phyloP scores from a whole-genome alignment of 495 filamentous ascomycete species.

The Saxophila tyrrhenica region DNA sequence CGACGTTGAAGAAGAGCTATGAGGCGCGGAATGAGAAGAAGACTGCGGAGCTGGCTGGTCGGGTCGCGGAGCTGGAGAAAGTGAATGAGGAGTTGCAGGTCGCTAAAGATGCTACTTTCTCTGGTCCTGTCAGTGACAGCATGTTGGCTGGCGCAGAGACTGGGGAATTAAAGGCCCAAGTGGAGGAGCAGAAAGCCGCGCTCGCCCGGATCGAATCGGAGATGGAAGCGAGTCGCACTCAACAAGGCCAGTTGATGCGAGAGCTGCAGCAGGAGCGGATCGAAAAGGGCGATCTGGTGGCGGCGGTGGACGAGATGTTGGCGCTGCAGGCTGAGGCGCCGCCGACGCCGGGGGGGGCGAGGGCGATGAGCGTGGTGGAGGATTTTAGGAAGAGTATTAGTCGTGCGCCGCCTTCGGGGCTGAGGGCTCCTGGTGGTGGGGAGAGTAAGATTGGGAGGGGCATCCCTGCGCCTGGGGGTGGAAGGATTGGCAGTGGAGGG shows the following conservation, averaged over 20 bases:
- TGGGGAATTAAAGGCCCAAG: conserved; percentile 41
- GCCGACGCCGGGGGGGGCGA: neutral
- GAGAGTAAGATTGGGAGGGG: conserved; percentile 34
- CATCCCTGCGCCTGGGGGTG: conserved; percentile 11
- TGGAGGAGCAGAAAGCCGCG: conserved; percentile 43
- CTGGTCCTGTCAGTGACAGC: conserved; percentile 40
- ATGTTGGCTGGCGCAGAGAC: conserved; percentile 17
- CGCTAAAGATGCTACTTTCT: conserved; percentile 54
- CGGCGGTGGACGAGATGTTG: conserved; percentile 82
- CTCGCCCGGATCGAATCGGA: conserved; percentile 61
- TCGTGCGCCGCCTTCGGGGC: conserved; percentile 21
- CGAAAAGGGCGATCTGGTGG: conserved; percentile 91
- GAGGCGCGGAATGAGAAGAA: conserved; percentile 82
- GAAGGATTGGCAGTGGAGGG: conserved; percentile 19
- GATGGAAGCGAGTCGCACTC: conserved; percentile 49
- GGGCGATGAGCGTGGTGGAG: conserved; percentile 22
- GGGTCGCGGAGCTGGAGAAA: conserved; percentile 51
- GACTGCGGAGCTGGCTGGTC: conserved; percentile 57
- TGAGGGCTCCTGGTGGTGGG: conserved; percentile 25
- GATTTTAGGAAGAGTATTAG: conserved; percentile 29
- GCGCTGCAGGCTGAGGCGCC: conserved; percentile 31
- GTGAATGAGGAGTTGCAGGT: conserved; percentile 63
- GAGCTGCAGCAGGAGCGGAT: conserved; percentile 67
- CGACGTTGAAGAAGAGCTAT: conserved; percentile 89
- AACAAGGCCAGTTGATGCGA: conserved; percentile 51